Conservation (phyloP, 2,329 filamentous ascomycete species). For the Neofusicoccum umdonicola region DNA sequence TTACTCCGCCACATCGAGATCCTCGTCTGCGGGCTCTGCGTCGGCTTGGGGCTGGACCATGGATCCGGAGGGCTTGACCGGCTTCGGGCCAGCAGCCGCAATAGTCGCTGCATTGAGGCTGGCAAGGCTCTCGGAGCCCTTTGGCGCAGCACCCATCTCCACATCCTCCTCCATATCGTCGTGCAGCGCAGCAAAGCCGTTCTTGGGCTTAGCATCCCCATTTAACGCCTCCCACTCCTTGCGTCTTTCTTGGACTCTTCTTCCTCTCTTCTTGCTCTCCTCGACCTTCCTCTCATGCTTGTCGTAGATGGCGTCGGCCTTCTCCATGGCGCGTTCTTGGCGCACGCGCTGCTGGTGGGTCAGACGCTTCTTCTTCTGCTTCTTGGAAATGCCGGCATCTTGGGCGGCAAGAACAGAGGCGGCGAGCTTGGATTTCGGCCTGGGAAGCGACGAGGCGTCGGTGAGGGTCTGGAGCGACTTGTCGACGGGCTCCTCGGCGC, state of each 20-base stretch:
- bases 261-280: conserved; percentile 51
- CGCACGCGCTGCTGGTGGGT: conserved; percentile 54
- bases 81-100: conserved; percentile 2
- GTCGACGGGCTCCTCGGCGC: conserved; percentile 69
- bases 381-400: conserved; percentile 68
- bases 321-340: conserved; percentile 55
- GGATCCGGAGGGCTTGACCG: background rate
- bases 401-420: conserved; percentile 65
- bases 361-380: conserved; percentile 56
- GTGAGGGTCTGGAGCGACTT: conserved; percentile 60
- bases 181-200: conserved; percentile 12
- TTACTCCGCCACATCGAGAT: conserved; percentile 12
- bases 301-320: conserved; percentile 54
- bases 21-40: background rate
- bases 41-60: background rate
- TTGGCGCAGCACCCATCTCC: conserved; percentile 9
- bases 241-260: conserved; percentile 48
- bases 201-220: conserved; percentile 20
- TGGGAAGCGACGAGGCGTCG: conserved; percentile 39
- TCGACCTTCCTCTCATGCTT: conserved; percentile 56
- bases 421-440: conserved; percentile 27
- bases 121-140: conserved; percentile 8
- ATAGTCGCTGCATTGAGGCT: conserved; percentile 11
- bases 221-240: conserved; percentile 42
- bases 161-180: conserved; percentile 19